phyloP scores from a whole-genome alignment of 495 filamentous ascomycete genomes.

The Trichoderma asperelloides region DNA sequence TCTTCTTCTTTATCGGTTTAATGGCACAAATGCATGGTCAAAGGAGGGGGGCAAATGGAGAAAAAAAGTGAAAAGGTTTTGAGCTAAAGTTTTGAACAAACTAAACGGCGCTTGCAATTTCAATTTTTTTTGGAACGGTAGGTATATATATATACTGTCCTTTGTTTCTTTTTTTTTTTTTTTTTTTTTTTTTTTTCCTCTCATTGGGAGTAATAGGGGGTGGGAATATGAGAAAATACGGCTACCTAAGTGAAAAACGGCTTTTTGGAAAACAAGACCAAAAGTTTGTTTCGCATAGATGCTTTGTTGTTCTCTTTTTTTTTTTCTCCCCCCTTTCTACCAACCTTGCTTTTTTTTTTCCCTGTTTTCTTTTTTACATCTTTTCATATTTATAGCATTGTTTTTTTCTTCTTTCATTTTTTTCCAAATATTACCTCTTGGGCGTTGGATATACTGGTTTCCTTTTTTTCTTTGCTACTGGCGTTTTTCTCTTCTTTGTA shows the following conservation, averaged over 20 bases:
- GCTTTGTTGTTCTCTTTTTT: neutral
- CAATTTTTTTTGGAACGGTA: neutral
- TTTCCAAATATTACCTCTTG: too few species aligned
- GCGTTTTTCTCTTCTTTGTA: neutral
- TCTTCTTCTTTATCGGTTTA: neutral
- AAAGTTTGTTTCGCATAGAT: slow-evolving; percentile 1
- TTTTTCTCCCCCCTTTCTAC: neutral
- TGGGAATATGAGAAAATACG: neutral
- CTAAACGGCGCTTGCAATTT: neutral
- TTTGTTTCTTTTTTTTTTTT: neutral
- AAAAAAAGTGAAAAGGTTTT: neutral
- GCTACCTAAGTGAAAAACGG: neutral
- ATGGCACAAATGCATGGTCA: neutral
- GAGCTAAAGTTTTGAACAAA: neutral
- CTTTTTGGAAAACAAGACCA: neutral
- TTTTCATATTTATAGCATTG: neutral
- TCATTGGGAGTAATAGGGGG: neutral
- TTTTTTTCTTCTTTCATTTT: neutral
- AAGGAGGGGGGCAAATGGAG: neutral
- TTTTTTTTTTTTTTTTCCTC: neutral
- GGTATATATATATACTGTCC: neutral
- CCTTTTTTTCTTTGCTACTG: too few species aligned
- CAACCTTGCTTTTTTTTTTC: neutral
- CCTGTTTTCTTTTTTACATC: neutral
- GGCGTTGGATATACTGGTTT: neutral